Percentiles rank a stretch among this genome's conserved stretches.
phyloP scores from a whole-genome alignment of 2,329 filamentous ascomycete genomes.

The Alternaria infectoria region DNA sequence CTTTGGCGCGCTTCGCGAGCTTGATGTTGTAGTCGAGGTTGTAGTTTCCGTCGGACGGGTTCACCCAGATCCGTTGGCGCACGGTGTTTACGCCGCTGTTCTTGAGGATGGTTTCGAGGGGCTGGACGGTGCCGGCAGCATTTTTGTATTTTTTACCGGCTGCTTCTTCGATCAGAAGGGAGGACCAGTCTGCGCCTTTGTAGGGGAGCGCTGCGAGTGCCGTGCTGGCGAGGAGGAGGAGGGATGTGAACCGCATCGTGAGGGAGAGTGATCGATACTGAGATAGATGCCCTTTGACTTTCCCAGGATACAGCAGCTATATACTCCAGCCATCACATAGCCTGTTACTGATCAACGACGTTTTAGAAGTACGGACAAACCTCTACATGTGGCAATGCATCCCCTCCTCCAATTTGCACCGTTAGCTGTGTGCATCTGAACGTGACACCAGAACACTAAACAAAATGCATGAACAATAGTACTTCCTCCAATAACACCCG shows the following conservation, averaged over 20 bases:
- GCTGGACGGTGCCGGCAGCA: constrained; percentile 57
- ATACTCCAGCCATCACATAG: neutral
- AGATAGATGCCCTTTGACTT: neutral
- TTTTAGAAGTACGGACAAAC: neutral
- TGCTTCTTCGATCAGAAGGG: constrained; percentile 67
- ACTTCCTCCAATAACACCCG: constrained; percentile 12
- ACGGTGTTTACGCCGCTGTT: constrained; percentile 71
- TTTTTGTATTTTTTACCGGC: constrained; percentile 68
- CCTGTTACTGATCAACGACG: neutral
- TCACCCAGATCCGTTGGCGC: constrained; percentile 75
- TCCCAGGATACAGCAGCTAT: neutral
- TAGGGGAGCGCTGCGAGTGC: constrained; percentile 62
- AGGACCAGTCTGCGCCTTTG: constrained; percentile 75
- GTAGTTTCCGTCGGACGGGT: constrained; percentile 66
- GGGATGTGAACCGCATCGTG: constrained; percentile 37
- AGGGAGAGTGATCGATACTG: neutral
- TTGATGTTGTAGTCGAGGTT: constrained; percentile 73
- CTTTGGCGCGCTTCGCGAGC: constrained; percentile 69
- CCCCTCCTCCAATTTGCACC: neutral
- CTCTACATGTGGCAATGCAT: constrained; percentile 1
- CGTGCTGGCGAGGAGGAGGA: constrained; percentile 27
- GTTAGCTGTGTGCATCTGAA: neutral
- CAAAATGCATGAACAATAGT: neutral
- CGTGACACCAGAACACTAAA: neutral
- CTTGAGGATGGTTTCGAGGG: constrained; percentile 69